Evolutionary conservation across 306 rosid genomes (phyloP).

Genomic region (Lupinus albus): DNA sequence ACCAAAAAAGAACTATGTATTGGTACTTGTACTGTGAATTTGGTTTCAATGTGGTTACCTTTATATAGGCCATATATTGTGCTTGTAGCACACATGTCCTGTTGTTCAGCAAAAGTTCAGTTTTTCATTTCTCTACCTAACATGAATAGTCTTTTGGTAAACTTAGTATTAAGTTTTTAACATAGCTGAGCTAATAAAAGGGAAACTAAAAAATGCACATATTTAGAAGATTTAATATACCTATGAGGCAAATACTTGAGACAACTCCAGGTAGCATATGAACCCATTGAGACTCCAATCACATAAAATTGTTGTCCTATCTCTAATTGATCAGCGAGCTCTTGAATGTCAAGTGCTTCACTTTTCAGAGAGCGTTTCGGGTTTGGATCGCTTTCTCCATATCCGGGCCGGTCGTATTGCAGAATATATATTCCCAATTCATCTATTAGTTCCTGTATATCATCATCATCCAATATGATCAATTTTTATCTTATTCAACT

Average conservation of each 20-base stretch:
- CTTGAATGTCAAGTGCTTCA: conserved; percentile 86
- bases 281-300: conserved; percentile 90
- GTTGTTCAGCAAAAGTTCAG: no score
- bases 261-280: conserved; percentile 97
- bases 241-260: conserved; percentile 83
- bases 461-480: conserved; percentile 35
- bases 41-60: no score
- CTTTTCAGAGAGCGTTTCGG: conserved; percentile 69
- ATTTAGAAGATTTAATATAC: conserved; percentile 45
- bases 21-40: no score
- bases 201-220: not conserved
- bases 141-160: conserved; percentile 36
- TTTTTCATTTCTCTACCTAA: not conserved
- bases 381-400: conserved; percentile 92
- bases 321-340: conserved; percentile 76
- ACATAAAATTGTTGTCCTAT: conserved; percentile 77
- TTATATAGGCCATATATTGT: not conserved
- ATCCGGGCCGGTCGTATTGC: conserved; percentile 83
- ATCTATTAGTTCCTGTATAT: conserved; percentile 74
- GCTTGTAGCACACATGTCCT: not conserved
- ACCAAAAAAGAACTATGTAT: no score
- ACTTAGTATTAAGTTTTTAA: not conserved
- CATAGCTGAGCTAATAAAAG: not conserved
- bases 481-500: conserved; percentile 36
- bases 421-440: conserved; percentile 78